phyloP scores from a whole-genome alignment of 148 eudicot species.

The Tetragonia tetragonoides region DNA sequence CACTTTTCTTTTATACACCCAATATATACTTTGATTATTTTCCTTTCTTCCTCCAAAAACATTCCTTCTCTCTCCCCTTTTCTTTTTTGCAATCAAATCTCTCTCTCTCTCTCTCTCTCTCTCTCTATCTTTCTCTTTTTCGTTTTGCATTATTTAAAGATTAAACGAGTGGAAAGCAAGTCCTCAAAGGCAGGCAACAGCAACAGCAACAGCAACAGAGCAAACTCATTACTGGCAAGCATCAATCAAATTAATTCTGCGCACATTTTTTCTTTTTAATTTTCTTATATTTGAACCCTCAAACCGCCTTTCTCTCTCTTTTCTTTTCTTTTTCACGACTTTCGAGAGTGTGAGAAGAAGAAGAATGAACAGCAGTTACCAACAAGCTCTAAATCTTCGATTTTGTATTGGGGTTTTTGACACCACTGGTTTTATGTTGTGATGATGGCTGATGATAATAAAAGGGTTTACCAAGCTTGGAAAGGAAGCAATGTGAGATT shows the following conservation, averaged over 20 bases:
- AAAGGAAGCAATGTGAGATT: constrained; percentile 55
- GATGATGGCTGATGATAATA: constrained; percentile 32
- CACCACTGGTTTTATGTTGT: constrained; percentile 5
- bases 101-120: background rate
- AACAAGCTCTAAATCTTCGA: constrained; percentile 29
- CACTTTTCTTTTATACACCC: background rate
- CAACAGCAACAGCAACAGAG: constrained; percentile 15
- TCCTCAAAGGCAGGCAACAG: background rate
- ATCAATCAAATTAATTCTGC: constrained; percentile 28
- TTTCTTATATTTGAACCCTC: constrained; percentile 25
- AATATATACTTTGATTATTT: background rate
- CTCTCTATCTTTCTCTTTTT: background rate
- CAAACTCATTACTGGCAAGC: constrained; percentile 12
- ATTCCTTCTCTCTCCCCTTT: constrained; percentile 11
- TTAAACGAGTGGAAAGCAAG: constrained; percentile 12
- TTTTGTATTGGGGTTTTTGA: constrained; percentile 18
- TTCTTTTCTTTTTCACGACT: constrained; percentile 29
- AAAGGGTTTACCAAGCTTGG: constrained; percentile 54
- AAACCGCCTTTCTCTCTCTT: constrained; percentile 32
- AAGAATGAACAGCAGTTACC: constrained; percentile 31
- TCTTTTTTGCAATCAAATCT: background rate
- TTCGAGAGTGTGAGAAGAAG: constrained; percentile 23
- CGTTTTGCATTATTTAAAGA: too few species aligned
- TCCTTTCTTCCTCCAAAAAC: constrained; percentile 10
- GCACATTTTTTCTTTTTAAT: constrained; percentile 2